Evolutionary conservation across 768 basidiomycete species (phyloP).

Genomic region (Pholiota microspora): DNA sequence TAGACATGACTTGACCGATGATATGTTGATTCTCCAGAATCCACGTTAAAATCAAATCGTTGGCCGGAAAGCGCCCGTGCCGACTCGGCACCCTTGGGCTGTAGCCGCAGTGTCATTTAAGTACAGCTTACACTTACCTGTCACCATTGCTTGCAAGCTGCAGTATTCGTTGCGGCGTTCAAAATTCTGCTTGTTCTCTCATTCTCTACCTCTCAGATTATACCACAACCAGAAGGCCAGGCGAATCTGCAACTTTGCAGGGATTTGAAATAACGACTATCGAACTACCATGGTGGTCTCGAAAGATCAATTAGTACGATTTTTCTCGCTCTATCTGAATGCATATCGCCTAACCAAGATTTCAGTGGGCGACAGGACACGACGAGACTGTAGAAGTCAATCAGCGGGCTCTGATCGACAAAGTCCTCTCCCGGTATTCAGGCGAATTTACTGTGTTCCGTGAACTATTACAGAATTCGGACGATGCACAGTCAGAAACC

Average conservation of each 20-base stretch:
- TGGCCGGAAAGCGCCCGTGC: not conserved
- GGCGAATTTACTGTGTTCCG: slow-evolving; percentile 86
- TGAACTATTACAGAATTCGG: slow-evolving; percentile 94
- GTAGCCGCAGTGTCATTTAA: no score
- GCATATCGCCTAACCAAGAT: not conserved
- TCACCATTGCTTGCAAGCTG: not conserved
- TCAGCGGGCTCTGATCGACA: slow-evolving; percentile 95
- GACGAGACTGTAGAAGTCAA: slow-evolving; percentile 90
- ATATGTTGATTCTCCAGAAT: not conserved
- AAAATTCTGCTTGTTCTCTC: no score
- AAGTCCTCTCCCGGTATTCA: slow-evolving; percentile 92
- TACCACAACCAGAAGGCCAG: no score
- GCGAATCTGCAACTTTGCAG: no score
- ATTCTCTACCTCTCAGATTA: no score
- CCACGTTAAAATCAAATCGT: not conserved
- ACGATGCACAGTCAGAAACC: slow-evolving; percentile 76
- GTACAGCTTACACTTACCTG: no score
- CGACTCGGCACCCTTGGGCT: not conserved
- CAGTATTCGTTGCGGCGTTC: not conserved
- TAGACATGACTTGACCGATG: not conserved
- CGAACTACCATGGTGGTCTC: slow-evolving; percentile 16
- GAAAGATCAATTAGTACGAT: slow-evolving; percentile 18
- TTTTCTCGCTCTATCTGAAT: not conserved
- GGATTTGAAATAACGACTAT: not conserved
- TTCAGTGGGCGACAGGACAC: slow-evolving; percentile 55